Conservation (phyloP, 2,329 filamentous ascomycete genomes). For the Cladosporium sphaerospermum region DNA sequence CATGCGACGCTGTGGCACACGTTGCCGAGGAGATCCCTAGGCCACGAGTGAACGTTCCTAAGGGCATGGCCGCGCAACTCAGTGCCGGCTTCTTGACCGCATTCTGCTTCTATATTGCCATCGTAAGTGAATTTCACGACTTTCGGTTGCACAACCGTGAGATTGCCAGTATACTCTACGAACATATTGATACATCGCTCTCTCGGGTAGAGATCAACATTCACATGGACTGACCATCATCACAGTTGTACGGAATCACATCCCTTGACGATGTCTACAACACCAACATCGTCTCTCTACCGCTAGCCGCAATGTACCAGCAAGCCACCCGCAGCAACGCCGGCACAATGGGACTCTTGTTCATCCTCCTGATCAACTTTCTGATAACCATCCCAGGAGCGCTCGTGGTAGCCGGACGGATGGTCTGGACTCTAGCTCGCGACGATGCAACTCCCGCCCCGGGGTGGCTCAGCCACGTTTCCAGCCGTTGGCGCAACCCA, state of each 20-base stretch:
- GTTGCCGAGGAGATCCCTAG: conserved; percentile 57
- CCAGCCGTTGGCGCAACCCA: conserved; percentile 43
- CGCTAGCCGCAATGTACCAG: conserved; percentile 60
- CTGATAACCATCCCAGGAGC: conserved; percentile 49
- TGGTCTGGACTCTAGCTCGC: conserved; percentile 56
- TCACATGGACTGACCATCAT: neutral
- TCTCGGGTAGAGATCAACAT: neutral
- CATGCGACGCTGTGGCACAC: conserved; percentile 57
- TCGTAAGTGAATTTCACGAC: conserved; percentile 15
- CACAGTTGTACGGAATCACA: conserved; percentile 50
- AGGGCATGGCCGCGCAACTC: conserved; percentile 48
- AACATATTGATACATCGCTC: neutral
- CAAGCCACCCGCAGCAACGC: conserved; percentile 38
- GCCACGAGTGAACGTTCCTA: conserved; percentile 48
- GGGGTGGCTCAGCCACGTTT: conserved; percentile 43
- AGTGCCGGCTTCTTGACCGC: conserved; percentile 48
- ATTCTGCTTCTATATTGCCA: conserved; percentile 36
- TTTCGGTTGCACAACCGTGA: neutral
- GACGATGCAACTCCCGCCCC: conserved; percentile 51
- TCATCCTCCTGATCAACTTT: conserved; percentile 45
- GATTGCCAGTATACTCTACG: neutral
- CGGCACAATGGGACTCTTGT: conserved; percentile 40
- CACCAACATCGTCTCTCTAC: conserved; percentile 39
- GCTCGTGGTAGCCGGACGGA: conserved; percentile 57
- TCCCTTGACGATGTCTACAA: conserved; percentile 50